Evolutionary conservation across 1,284 basidiomycete genomes (phyloP).

Genomic region (Moesziomyces sp.): DNA sequence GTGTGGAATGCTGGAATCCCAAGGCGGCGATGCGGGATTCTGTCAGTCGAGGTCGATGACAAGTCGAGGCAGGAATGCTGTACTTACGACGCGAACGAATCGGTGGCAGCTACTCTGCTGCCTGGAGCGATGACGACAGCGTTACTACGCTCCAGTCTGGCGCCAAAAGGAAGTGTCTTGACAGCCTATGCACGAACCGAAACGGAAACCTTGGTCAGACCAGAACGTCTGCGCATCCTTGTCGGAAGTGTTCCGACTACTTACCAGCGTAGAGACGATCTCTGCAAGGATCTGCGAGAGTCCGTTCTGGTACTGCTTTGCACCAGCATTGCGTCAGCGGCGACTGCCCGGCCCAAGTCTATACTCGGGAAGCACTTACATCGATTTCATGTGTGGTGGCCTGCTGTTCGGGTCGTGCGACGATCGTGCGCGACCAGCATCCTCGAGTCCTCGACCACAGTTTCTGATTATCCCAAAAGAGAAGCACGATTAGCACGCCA

Average conservation of each 20-base stretch:
- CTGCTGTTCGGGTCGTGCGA: neutral
- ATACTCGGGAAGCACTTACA: neutral
- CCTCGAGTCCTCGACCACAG: constrained; percentile 1
- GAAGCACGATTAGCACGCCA: neutral
- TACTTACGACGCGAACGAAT: neutral
- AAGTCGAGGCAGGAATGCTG: too few relatives aligned
- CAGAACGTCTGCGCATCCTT: too few relatives aligned
- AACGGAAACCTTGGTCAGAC: neutral
- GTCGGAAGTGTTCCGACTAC: neutral
- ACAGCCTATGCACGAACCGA: neutral
- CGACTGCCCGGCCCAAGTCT: neutral
- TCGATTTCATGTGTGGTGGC: neutral
- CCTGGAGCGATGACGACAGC: neutral
- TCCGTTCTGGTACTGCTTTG: constrained; percentile 17
- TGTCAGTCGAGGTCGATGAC: neutral
- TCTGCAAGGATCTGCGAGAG: constrained; percentile 22
- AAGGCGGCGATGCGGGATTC: neutral
- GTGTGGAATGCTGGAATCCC: neutral
- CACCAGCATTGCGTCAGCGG: neutral
- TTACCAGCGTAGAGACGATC: constrained; percentile 15
- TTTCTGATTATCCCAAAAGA: neutral
- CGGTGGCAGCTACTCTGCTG: neutral
- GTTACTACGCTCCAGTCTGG: neutral
- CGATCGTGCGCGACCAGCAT: too few relatives aligned
- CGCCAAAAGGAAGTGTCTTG: neutral